Base-by-base conservation (phyloP, 768 basidiomycete species). In the Panellus pusillus region DNA sequence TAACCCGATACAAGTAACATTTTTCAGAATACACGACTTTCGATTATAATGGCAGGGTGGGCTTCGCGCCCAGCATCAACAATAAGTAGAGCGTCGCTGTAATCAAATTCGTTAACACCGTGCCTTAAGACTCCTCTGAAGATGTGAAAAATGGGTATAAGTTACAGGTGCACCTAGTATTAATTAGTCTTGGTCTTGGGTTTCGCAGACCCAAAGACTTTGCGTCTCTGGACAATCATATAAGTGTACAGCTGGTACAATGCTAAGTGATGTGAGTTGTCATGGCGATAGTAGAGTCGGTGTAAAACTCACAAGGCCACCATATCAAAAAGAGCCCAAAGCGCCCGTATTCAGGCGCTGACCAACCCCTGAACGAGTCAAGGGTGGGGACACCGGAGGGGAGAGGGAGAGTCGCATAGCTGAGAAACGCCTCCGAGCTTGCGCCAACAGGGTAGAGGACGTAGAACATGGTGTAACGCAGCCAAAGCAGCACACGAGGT, bases 401-500 rank as follows among this genome's bases (percentile, higher is more conserved):
- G 27, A 58, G 58, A 8, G 90, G 89, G 29, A 97, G 79, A 5
- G 91, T 89, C 1, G 86, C 79, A 64, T 84, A 86, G 65, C 86
- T 87, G 52, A 96, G 78, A 66, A 87, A 82, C 0, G 93, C 94
- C 70, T 99, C 97, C 19, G 91, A 93, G 6, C 82, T 80, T 1
- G 97, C 96, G 41, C 97, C 97, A 19, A 93, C 67, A 5, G 92
- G 94, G 73, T 99, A 98, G n/a, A 98, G 80, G 43, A 93, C 56
- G 70, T 89, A 96, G 72, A 98, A 99, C 8, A 92, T 82, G 17
- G 93, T 90, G 78, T 98, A 99, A 50, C 96, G 92, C 39, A 88
- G 68, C 74, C 79, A 89, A 20, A 84, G 72, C 39, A 91, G 79
- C 14, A 69, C 29, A 18, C 78, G 69, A 9, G 76, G 72, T 61